Evolutionary conservation across 306 rosid species (phyloP), one percentile per base, ranked within the genome.

Genomic region (Vigna hirtella): DNA sequence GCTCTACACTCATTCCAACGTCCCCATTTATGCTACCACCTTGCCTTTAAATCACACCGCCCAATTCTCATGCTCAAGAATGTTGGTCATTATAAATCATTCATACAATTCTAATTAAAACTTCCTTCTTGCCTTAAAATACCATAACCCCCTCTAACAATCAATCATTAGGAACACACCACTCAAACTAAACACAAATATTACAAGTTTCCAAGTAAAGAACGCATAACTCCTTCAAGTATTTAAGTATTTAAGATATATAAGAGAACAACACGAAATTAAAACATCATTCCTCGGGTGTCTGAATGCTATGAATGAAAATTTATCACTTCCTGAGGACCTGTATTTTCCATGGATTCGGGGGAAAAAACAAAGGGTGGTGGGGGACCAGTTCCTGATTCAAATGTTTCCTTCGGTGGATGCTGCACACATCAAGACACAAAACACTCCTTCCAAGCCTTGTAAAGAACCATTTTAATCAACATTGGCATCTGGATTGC

Each of bases 401-500:
- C 50, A 24, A 72, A 78, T 13, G 70, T 59, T 53, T 77, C 18
- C 26, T 69, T 74, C 43, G 42, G 48, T 30, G 68, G 43, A 82
- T 65, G 67, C n/a, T 52, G 58, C 4, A 69, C 73, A 62, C 65
- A 53, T 74, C 71, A 55, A 10, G 18, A 28, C 57, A 40, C 71
- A 75, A 70, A 78, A 38, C 77, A 68, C 82, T 77, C 58, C 49
- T 78, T 4, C 51, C 49, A 77, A 64, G 70, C 70, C 57, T 85
- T 67, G 80, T 59, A 80, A 48, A 76, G 90, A 70, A 64, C 86
- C 66, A 53, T 55, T 59, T 78, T 63, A 83, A 79, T 90, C 77
- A 72, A 74, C 87, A 59, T 90, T 86, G 26, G 61, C 80, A 85
- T 83, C 84, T 40, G 84, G 82, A 77, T 83, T 77, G 82, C 74